Evolutionary conservation across 306 rosid genomes (phyloP), one percentile per base, ranked within the genome.

Genomic region (Calophaca sinica): DNA sequence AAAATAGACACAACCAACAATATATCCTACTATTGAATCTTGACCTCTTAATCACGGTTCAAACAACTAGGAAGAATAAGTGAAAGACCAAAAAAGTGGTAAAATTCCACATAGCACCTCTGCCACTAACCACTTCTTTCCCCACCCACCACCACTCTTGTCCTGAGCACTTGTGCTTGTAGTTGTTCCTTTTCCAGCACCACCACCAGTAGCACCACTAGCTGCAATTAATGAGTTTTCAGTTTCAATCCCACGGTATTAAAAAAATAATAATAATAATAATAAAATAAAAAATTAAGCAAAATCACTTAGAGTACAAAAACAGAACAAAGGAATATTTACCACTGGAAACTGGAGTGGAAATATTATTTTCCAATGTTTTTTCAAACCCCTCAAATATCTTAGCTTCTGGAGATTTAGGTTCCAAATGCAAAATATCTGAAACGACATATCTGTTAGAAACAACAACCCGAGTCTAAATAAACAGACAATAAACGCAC

Each of bases 381-480:
- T 77, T 73, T 3, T 77, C 58, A 46, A 7, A 38, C 2, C 73
- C 94, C 74, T 68, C 59, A 78, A 92, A 92, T 61, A 85, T 54
- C 81, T 90, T 92, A 9, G 94, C 94, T 0, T 83, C 85, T 0
- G 64, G 5, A 4, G 96, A 93, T 66, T 83, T 88, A 2, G 94
- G 92, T 50, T 84, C 12, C 89, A 93, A 83, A 62, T 90, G 92
- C 80, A 93, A 70, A 61, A 93, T 73, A 74, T 88, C 98, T 92
- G 86, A 46, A 85, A 57, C 5, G 68, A 66, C 15, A 41, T 0
- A 33, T 33, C 36, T 2, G 26, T 20, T 20, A 20, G 26, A 20
- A 20, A 20, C 26, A 20, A 20, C 26, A 20, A 20, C 26, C 26
- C 26, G 26, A 20, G 26, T 20, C 26, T 20, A 20, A 20, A 20